A percentile compares a stretch with the other conserved stretches of the same genome.
These are phyloP conservation scores for Picea abies DNA, from an alignment of 83 land plant genomes.

Conservation along the genomic window DNA sequence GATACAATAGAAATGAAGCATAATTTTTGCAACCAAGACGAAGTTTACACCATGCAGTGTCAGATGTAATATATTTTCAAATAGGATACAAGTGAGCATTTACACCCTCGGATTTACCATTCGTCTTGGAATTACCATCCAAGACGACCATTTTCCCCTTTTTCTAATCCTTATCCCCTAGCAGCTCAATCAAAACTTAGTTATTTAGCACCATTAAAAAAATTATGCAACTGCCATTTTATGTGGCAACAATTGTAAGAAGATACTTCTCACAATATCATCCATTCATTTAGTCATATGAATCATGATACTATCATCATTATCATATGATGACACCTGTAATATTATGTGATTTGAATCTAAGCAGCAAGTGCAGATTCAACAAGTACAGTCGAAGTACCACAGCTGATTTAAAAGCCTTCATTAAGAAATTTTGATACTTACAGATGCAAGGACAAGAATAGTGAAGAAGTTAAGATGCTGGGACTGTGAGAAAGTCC, in stretches of 20 bases:
- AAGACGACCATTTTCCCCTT: too few species aligned
- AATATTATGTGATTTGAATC: neutral
- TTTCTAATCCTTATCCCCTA: too few species aligned
- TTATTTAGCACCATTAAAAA: too few species aligned
- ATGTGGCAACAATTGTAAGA: neutral
- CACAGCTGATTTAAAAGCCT: neutral
- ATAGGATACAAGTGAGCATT: neutral
- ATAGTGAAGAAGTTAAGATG: conserved; percentile 82
- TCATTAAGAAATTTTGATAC: conserved; percentile 14
- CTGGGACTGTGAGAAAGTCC: conserved; percentile 67
- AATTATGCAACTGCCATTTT: neutral
- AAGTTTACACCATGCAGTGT: neutral
- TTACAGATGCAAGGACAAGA: conserved; percentile 83
- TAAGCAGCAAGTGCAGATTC: neutral
- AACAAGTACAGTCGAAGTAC: neutral
- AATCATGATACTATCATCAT: neutral
- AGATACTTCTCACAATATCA: neutral
- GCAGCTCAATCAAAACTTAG: too few species aligned
- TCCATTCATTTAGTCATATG: neutral
- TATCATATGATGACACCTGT: neutral
- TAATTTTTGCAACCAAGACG: neutral
- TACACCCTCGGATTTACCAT: too few species aligned
- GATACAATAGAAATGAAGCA: too few species aligned
- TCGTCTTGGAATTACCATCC: too few species aligned
- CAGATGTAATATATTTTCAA: neutral